A percentile compares a stretch with the other conserved stretches of the same genome.
Conservation (phyloP, 2,329 filamentous ascomycete genomes). For the Aureobasidium sp. region DNA sequence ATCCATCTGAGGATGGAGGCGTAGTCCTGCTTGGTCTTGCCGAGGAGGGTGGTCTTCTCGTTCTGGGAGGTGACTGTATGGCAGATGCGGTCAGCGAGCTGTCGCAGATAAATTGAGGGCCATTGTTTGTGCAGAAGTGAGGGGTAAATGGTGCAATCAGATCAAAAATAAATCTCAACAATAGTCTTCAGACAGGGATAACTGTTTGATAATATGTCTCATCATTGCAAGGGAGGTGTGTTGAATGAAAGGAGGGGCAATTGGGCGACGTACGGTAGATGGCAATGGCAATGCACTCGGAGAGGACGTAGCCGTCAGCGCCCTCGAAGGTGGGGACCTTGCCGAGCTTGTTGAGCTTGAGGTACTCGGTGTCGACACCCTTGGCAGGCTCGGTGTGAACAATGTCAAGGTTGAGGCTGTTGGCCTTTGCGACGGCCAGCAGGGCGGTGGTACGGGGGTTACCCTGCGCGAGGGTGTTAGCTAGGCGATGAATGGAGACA, state of each 20-base stretch:
- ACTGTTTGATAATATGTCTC: conserved; percentile 71
- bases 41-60: conserved; percentile 82
- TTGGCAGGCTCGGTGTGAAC: conserved; percentile 63
- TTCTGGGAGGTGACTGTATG: conserved; percentile 90
- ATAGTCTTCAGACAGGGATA: conserved; percentile 96
- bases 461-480: conserved; percentile 45
- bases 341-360: conserved; percentile 77
- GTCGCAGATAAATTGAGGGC: not conserved
- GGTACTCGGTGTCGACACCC: conserved; percentile 66
- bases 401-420: conserved; percentile 84
- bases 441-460: conserved; percentile 87
- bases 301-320: conserved; percentile 81
- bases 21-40: conserved; percentile 99
- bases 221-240: conserved; percentile 51
- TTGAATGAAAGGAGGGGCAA: not conserved
- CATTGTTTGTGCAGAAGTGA: not conserved
- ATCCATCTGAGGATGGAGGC: conserved; percentile 97
- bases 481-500: not conserved
- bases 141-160: conserved; percentile 44
- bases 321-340: conserved; percentile 92
- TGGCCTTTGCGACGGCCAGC: conserved; percentile 93
- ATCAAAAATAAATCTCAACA: conserved; percentile 90
- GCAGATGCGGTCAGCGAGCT: conserved; percentile 2
- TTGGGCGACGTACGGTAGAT: conserved; percentile 68
- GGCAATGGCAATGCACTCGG: conserved; percentile 88